These are phyloP conservation scores for Rutstroemia sydowiana DNA, from an alignment of 2,329 filamentous ascomycete genomes.

Conservation along the genomic window DNA sequence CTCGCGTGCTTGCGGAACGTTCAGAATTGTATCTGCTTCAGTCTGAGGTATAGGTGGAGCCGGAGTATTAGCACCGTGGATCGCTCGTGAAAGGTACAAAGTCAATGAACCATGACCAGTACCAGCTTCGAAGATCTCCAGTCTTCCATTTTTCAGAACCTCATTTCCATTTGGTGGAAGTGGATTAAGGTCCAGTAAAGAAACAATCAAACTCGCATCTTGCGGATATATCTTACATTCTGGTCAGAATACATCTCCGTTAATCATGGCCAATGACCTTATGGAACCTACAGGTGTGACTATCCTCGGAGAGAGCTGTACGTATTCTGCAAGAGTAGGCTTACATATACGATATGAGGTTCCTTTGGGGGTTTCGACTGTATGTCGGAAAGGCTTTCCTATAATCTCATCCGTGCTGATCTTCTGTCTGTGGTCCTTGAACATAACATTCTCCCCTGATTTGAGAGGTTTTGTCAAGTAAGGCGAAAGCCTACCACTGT, in stretches of 20 bases:
- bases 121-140: slow-evolving; percentile 77
- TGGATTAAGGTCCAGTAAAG: slow-evolving; percentile 67
- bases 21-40: not conserved
- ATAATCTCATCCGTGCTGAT: slow-evolving; percentile 35
- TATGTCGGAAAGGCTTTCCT: slow-evolving; percentile 21
- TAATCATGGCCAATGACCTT: not conserved
- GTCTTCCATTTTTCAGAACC: slow-evolving; percentile 28
- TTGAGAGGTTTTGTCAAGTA: slow-evolving; percentile 37
- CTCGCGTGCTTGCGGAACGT: not conserved
- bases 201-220: slow-evolving; percentile 69
- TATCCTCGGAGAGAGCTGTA: slow-evolving; percentile 55
- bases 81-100: slow-evolving; percentile 64
- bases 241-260: not conserved
- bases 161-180: slow-evolving; percentile 44
- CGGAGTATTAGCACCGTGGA: slow-evolving; percentile 63
- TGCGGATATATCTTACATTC: slow-evolving; percentile 58
- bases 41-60: slow-evolving; percentile 33
- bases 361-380: slow-evolving; percentile 16
- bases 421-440: slow-evolving; percentile 1
- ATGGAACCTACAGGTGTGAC: slow-evolving; percentile 61
- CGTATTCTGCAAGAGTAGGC: slow-evolving; percentile 67
- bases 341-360: slow-evolving; percentile 40
- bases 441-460: slow-evolving; percentile 23
- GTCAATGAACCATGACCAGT: slow-evolving; percentile 80
- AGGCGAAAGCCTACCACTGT: slow-evolving; percentile 10